Evolutionary conservation across 345 rosid species (phyloP), one percentile per base, ranked within the genome.

Genomic region (Abelmoschus esculentus): DNA sequence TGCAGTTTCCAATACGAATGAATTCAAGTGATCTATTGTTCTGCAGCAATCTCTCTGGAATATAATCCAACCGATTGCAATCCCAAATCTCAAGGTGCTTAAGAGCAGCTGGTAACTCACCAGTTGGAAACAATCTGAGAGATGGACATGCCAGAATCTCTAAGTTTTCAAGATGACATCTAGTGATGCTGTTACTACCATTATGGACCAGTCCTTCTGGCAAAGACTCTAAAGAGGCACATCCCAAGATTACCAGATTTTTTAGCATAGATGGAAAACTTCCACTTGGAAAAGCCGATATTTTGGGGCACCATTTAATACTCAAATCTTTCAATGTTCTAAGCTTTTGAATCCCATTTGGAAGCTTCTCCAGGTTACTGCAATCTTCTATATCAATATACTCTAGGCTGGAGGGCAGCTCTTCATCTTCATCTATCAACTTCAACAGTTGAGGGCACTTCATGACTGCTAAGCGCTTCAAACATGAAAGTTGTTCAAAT

Each of bases 71-170:
- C 17, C 22, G 66, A 12, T 3, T 5, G 36, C 70, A 71, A 29
- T 67, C 73, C 56, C 66, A 36, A 11, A 78, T 67, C 18, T 34
- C 49, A 34, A 72, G 67, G 11, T 46, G 54, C 61, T 67, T 74
- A 2, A 67, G 56, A 2, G 56, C 8, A 61, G 29, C 8, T 5
- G 77, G 69, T 52, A 61, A 61, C 32, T 60, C 53, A 19, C 67
- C 66, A 10, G 5, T 11, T 0, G 72, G 65, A 61, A 75, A 75
- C 7, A 19, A 57, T 8, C 15, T 31, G 38, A 79, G 73, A 58
- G 79, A 72, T 17, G 76, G 73, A 58, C 76, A 79, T 3, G 26
- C 74, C 52, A 29, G 28, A 31, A 75, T 72, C 64, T 61, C 65
- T 54, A 76, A 67, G 44, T 19, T 28, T 22, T 76, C 75, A 66